Evolutionary conservation across 257 asterid species (phyloP), one percentile per base, ranked within the genome.

Genomic region (Ophiorrhiza pumila): DNA sequence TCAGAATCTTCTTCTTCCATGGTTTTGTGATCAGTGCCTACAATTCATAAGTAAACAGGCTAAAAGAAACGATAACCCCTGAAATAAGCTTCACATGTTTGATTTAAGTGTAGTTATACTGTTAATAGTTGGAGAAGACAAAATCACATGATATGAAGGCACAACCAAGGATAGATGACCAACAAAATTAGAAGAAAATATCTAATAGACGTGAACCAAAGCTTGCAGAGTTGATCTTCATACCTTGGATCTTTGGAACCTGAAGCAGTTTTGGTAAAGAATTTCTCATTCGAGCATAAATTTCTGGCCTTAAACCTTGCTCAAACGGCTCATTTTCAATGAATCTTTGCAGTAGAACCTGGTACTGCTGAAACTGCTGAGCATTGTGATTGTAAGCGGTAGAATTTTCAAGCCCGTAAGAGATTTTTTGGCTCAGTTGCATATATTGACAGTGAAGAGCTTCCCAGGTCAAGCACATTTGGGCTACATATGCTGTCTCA

Each of bases 401-500:
- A 71, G 82, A 72, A 78, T 71, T 85, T 65, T 86, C 89, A 46
- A 90, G 88, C 50, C 84, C 88, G 81, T 76, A 75, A 56, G 85
- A 81, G 67, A 88, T 82, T 82, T 88, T 90, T 85, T 91, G 96
- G 83, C 81, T 83, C 83, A 94, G 76, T 79, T 88, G 96, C 34
- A 96, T 85, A 85, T 91, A 90, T 65, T 94, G 96, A 83, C 92
- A 91, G 78, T 94, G 97, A 75, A 91, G 91, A 23, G 90, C 88
- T 80, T 94, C 99, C 99, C 99, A 94, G n/a, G 98, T 86, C 89
- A 91, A 83, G 91, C 98, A 94, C 81, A 86, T 59, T 75, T 88
- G 99, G 78, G 90, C 96, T 52, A 89, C 95, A 71, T 94, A 94
- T 27, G 97, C 90, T 69, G 91, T 86, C 82, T 94, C 99, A 63